Evolutionary conservation across 495 filamentous ascomycete species (phyloP), one percentile per base, ranked within the genome.

Genomic region (Neurospora sp.): DNA sequence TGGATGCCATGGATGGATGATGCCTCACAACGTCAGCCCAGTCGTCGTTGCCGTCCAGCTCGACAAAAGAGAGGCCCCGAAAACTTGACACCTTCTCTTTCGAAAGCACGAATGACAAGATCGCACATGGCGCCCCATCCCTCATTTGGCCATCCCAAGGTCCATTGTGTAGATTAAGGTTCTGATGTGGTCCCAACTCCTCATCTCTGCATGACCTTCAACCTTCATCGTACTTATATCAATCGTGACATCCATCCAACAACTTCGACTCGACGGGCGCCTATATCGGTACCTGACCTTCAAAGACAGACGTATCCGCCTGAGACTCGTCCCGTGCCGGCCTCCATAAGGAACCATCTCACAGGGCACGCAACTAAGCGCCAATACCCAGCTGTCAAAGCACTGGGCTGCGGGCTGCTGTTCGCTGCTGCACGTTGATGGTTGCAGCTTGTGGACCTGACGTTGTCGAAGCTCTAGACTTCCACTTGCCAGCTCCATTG

Each of bases 91-190:
- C 24, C 24, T 28, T 2, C 24, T 9, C 15, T 9, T 54, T 19
- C 37, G 28, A n/a, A 48, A 3, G 15, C 6, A 71, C 76, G 76
- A 77, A 75, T 77, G 74, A 74, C 38, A 72, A 72, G 19, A 66
- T 66, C 11, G 76, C 76, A 77, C 76, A 77, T 75, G 76, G 74
- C 72, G 42, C 59, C 73, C 17, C 19, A 54, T 28, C 39, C 15
- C 72, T 39, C 13, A 70, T 62, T 62, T 62, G 24, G 3, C 2
- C 24, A 15, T 59, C 24, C 24, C 24, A 28, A 34, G 24, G 24
- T 15, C 24, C 24, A 62, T 62, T 31, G 48, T 59, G 24, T 59
- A 28, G 9, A 59, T 5, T 5, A 59, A 54, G 5, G 21, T 17
- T 69, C n/a, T n/a, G 34, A 37, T n/a, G 2, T 34, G 28, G 10